Evolutionary conservation across 2,329 filamentous ascomycete species (phyloP), one percentile per base, ranked within the genome.

Genomic region (Diaporthe caulivora): DNA sequence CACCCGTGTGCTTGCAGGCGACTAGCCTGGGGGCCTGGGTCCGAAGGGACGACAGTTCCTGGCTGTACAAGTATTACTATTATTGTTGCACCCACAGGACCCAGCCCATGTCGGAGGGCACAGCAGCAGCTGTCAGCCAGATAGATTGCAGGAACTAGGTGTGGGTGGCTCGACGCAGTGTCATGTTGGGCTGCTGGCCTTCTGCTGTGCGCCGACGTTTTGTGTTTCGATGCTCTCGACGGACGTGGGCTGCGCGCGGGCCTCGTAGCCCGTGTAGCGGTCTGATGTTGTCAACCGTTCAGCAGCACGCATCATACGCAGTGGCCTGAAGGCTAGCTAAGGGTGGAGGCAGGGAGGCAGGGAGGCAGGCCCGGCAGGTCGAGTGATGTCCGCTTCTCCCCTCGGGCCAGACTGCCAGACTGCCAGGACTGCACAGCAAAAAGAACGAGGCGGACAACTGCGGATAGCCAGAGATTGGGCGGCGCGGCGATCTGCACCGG

Each of bases 371-470:
- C 60, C 42, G 42, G 29, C 67, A 73, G 73, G 73, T 75, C 42
- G 73, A 75, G 73, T 73, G 73, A 54, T 47, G 65, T 67, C 73
- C 73, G 73, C 49, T 57, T 40, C 37, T 40, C 34, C 5, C 53
- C 68, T 60, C 49, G 34, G 62, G 69, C 65, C 65, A 34, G 65
- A n/a, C n/a, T n/a, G n/a, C n/a, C n/a, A n/a, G n/a, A n/a, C n/a
- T n/a, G n/a, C n/a, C 65, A 31, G 65, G 44, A 54, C 49, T n/a
- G 70, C 65, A 57, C 67, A 17, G 67, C 67, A 29, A 21, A 17
- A 47, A 75, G 55, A 75, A 72, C 72, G 71, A 75, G 73, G 73
- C 73, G 73, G 73, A 51, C 71, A 53, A 34, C 29, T 67, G 71
- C 65, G 67, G 57, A 37, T 34, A 40, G 70, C 51, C 29, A 74